Evolutionary conservation across 2,329 filamentous ascomycete species (phyloP).

Genomic region (Byssochlamys sp.): DNA sequence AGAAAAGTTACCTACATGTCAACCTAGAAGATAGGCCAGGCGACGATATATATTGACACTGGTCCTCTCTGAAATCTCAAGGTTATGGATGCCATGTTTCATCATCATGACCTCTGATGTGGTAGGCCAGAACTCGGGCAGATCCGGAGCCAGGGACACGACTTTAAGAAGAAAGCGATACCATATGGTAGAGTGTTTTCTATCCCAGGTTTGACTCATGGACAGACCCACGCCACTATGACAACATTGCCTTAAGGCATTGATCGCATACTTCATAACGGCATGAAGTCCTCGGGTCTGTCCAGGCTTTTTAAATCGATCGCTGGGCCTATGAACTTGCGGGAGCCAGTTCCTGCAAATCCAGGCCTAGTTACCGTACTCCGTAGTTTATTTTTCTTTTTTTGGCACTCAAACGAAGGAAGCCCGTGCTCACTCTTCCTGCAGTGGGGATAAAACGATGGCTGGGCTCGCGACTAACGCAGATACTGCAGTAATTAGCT

Average conservation of each 20-base stretch:
- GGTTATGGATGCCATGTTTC: not conserved
- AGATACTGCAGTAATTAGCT: not conserved
- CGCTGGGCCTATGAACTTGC: not conserved
- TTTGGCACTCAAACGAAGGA: not conserved
- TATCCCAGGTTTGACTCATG: not conserved
- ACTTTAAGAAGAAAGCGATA: not conserved
- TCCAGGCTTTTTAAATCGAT: not conserved
- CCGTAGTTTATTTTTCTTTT: not conserved
- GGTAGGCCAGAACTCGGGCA: not conserved
- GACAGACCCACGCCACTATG: not conserved
- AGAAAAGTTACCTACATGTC: not conserved
- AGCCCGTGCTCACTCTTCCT: not conserved
- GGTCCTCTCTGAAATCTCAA: not conserved
- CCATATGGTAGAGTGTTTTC: not conserved
- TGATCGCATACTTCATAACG: not conserved
- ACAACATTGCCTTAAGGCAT: not conserved
- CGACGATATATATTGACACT: not conserved
- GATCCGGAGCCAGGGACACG: not conserved
- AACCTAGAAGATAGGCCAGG: not conserved
- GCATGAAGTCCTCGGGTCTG: not conserved
- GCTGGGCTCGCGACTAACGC: not conserved
- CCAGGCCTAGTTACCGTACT: not conserved
- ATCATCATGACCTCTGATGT: not conserved
- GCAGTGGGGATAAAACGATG: not conserved
- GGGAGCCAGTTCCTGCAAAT: not conserved